phyloP scores from a whole-genome alignment of 2,329 filamentous ascomycete species.

The Paracoccidioides brasiliensis region DNA sequence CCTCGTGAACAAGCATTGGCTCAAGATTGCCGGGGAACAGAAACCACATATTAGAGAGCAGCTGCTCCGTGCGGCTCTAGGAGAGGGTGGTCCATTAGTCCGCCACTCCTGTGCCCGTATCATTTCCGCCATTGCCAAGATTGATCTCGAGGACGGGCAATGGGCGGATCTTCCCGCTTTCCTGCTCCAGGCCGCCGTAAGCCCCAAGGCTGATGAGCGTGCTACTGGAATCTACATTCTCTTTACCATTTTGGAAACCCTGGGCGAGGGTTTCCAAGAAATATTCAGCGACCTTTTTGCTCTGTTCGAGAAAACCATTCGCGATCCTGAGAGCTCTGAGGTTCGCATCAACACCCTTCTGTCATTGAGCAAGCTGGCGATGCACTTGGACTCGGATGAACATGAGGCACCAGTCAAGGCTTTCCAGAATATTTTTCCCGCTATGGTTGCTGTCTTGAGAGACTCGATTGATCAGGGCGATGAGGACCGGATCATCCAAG shows the following conservation, averaged over 20 bases:
- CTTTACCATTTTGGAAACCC: conserved; percentile 78
- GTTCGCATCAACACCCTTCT: conserved; percentile 92
- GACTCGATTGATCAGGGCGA: conserved; percentile 64
- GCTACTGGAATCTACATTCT: conserved; percentile 90
- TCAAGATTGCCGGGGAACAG: conserved; percentile 56
- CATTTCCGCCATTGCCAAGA: conserved; percentile 70
- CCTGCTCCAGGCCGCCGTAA: conserved; percentile 67
- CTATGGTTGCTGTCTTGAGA: conserved; percentile 84
- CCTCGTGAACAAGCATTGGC: conserved; percentile 77
- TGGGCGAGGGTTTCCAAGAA: conserved; percentile 71
- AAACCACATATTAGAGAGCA: conserved; percentile 70
- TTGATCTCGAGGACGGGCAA: conserved; percentile 77
- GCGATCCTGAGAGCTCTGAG: conserved; percentile 78
- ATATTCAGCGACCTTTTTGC: conserved; percentile 67
- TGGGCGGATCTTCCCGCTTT: conserved; percentile 70
- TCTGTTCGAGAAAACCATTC: conserved; percentile 76
- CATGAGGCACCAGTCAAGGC: conserved; percentile 58
- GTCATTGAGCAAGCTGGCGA: conserved; percentile 73
- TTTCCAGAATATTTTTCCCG: conserved; percentile 69
- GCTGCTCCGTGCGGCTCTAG: conserved; percentile 69
- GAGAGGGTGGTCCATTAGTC: conserved; percentile 62
- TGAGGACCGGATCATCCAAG: conserved; percentile 76
- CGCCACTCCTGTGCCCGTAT: conserved; percentile 81
- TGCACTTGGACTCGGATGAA: conserved; percentile 80
- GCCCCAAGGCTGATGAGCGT: conserved; percentile 60